Percentiles rank a stretch among this genome's conserved stretches.
Conservation (phyloP, 495 filamentous ascomycete species). For the Hamigera avellanea region DNA sequence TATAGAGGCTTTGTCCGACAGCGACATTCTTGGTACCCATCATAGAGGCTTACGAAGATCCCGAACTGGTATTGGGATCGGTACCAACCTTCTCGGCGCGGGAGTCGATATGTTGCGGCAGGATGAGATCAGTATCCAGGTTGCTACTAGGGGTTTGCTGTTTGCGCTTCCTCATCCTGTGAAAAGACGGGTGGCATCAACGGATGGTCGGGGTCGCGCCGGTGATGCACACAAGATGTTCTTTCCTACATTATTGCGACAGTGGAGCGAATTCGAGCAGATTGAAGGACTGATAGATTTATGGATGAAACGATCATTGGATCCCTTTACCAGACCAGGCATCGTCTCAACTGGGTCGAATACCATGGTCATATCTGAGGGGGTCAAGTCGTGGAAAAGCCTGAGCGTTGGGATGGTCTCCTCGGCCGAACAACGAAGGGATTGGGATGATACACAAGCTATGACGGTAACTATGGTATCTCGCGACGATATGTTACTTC, state of each 20-base stretch:
- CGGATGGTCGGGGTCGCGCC: conserved; percentile 10
- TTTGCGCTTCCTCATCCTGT: conserved; percentile 80
- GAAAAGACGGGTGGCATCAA: conserved; percentile 41
- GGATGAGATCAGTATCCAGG: conserved; percentile 85
- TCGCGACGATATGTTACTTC: conserved; percentile 62
- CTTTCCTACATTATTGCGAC: conserved; percentile 65
- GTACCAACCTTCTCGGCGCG: conserved; percentile 27
- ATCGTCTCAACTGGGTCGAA: conserved; percentile 7
- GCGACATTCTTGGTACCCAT: conserved; percentile 59
- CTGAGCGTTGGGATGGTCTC: conserved; percentile 9
- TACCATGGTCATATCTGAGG: conserved; percentile 19
- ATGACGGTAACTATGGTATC: conserved; percentile 46
- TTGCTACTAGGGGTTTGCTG: conserved; percentile 70
- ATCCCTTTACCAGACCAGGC: conserved; percentile 10
- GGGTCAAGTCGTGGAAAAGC: conserved; percentile 26
- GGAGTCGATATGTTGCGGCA: conserved; percentile 68
- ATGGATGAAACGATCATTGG: conserved; percentile 39
- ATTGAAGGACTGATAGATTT: conserved; percentile 57
- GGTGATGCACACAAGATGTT: conserved; percentile 71
- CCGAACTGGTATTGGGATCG: conserved; percentile 22
- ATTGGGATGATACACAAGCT: conserved; percentile 21
- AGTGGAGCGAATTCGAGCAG: conserved; percentile 72
- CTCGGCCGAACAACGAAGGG: conserved; percentile 3
- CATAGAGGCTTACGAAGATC: conserved; percentile 17
- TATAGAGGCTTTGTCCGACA: conserved; percentile 75